Evolutionary conservation across 2,329 filamentous ascomycete genomes (phyloP).

Genomic region (Trichoderma atrobrunneum): DNA sequence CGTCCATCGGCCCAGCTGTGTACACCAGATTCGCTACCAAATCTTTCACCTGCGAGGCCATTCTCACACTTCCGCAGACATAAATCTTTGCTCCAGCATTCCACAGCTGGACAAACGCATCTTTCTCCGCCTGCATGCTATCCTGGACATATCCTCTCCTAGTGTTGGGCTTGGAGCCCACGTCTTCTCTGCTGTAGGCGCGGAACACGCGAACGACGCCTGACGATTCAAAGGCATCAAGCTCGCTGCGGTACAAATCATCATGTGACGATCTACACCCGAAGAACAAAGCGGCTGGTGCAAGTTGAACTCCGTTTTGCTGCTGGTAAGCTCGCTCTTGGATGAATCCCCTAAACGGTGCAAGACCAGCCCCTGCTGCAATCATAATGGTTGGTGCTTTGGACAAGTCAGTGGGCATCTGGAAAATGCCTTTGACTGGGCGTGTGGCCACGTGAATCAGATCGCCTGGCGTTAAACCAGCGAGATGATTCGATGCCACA

Average conservation of each 20-base stretch:
- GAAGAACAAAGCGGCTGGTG: constrained; percentile 52
- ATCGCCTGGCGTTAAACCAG: constrained; percentile 41
- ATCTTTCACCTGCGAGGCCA: constrained; percentile 14
- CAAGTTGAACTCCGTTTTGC: constrained; percentile 51
- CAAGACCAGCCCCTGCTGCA: constrained; percentile 51
- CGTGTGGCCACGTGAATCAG: constrained; percentile 43
- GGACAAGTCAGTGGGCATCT: constrained; percentile 41
- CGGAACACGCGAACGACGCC: constrained; percentile 54
- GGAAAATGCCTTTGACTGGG: constrained; percentile 40
- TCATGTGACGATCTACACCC: constrained; percentile 46
- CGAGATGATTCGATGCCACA: constrained; percentile 58
- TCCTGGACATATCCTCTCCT: constrained; percentile 46
- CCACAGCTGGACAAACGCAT: constrained; percentile 36
- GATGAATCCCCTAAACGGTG: constrained; percentile 58
- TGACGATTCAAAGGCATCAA: constrained; percentile 46
- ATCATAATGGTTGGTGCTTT: constrained; percentile 47
- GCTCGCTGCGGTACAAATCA: constrained; percentile 42
- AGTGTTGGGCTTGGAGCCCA: constrained; percentile 24
- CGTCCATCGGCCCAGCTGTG: background rate
- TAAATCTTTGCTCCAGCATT: constrained; percentile 49
- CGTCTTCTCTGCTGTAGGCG: constrained; percentile 43
- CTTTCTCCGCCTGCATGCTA: constrained; percentile 30
- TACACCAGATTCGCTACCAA: constrained; percentile 10
- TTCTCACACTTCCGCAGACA: constrained; percentile 50
- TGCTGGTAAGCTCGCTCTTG: constrained; percentile 54